Evolutionary conservation across 2,329 filamentous ascomycete genomes (phyloP).

Genomic region (Zymoseptoria ardabiliae): DNA sequence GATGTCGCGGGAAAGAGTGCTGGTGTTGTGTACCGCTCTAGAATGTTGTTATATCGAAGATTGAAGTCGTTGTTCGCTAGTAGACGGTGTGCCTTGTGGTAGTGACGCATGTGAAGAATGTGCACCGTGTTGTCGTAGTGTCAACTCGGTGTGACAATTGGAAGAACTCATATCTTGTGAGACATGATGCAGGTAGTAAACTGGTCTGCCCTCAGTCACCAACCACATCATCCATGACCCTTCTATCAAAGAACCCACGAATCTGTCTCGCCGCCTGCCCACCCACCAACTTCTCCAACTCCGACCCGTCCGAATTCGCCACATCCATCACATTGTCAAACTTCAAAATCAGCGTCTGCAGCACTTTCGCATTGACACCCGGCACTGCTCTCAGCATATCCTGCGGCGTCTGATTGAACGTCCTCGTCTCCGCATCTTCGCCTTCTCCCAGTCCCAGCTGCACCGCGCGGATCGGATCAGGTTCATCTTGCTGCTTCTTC

Average conservation of each 20-base stretch:
- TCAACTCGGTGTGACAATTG: not conserved
- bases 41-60: not conserved
- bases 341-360: constrained; percentile 63
- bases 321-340: constrained; percentile 72
- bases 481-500: constrained; percentile 83
- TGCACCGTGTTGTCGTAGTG: too few relatives aligned
- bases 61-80: not conserved
- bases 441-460: constrained; percentile 66
- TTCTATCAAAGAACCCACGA: constrained; percentile 68
- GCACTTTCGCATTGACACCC: constrained; percentile 72
- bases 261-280: constrained; percentile 70
- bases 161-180: not conserved
- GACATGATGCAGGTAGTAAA: too few relatives aligned
- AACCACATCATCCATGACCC: constrained; percentile 44
- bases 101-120: not conserved
- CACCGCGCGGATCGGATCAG: constrained; percentile 81
- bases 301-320: constrained; percentile 72
- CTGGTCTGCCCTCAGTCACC: constrained; percentile 13
- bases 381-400: constrained; percentile 85
- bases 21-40: not conserved
- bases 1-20: not conserved
- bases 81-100: not conserved
- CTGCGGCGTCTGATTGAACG: constrained; percentile 76
- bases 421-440: constrained; percentile 49
- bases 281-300: constrained; percentile 68